phyloP scores from a whole-genome alignment of 257 asterid genomes.

The Handroanthus guayacan region DNA sequence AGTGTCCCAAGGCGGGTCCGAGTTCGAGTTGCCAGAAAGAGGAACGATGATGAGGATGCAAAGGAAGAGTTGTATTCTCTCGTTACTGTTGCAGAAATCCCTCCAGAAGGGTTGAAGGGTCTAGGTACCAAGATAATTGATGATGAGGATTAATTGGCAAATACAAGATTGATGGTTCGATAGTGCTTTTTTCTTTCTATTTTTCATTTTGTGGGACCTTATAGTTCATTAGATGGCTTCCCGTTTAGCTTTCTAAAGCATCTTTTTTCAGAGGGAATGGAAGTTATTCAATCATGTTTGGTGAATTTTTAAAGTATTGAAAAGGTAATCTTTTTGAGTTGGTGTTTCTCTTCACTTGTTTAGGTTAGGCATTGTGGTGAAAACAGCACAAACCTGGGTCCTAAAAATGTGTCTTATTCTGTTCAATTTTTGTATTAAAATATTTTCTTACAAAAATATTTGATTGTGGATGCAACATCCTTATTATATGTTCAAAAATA shows the following conservation, averaged over 20 bases:
- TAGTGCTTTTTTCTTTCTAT: neutral
- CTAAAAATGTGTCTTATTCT: too few relatives aligned
- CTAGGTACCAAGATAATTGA: conserved; percentile 61
- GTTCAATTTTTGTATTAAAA: too few relatives aligned
- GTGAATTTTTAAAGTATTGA: neutral
- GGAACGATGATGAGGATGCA: conserved; percentile 70
- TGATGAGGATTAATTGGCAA: conserved; percentile 48
- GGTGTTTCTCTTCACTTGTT: neutral
- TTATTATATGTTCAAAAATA: too few relatives aligned
- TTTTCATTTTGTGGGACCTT: neutral
- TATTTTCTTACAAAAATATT: too few relatives aligned
- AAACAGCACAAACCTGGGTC: too few relatives aligned
- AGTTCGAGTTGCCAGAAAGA: conserved; percentile 67
- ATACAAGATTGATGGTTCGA: neutral
- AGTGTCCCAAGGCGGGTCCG: conserved; percentile 67
- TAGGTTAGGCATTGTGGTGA: too few relatives aligned
- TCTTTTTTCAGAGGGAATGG: neutral
- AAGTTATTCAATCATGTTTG: neutral
- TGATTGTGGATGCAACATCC: too few relatives aligned
- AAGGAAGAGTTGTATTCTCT: conserved; percentile 68
- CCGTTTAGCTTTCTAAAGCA: neutral
- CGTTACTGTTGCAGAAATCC: conserved; percentile 59
- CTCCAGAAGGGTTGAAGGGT: conserved; percentile 58
- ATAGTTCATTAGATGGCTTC: neutral
- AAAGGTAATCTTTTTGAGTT: neutral